phyloP scores from a whole-genome alignment of 495 filamentous ascomycete species.

The Penicillium steckii region DNA sequence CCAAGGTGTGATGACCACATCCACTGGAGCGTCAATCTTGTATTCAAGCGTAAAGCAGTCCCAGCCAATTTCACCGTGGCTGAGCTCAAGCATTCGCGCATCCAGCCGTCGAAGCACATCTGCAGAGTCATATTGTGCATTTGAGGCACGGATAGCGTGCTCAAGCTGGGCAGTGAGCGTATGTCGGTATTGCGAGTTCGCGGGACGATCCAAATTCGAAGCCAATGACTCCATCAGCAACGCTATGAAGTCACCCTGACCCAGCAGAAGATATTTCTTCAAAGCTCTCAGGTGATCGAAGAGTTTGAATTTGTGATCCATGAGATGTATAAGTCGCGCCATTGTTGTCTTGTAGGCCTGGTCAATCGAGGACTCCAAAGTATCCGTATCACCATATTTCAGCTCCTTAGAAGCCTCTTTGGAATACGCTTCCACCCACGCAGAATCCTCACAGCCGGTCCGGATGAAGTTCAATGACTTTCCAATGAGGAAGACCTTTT shows the following conservation, averaged over 20 bases:
- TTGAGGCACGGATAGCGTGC: constrained; percentile 94
- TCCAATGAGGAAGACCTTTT: constrained; percentile 94
- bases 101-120: constrained; percentile 92
- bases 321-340: constrained; percentile 89
- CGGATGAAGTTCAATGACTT: constrained; percentile 99
- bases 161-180: constrained; percentile 95
- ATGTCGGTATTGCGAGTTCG: constrained; percentile 90
- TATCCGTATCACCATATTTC: constrained; percentile 89
- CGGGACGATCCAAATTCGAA: constrained; percentile 90
- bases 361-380: constrained; percentile 87
- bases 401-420: constrained; percentile 91
- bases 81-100: constrained; percentile 92
- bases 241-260: constrained; percentile 96
- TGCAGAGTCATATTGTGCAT: constrained; percentile 92
- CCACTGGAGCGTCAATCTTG: constrained; percentile 94
- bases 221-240: constrained; percentile 95
- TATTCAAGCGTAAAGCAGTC: constrained; percentile 99
- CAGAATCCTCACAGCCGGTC: constrained; percentile 86
- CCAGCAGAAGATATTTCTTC: constrained; percentile 92
- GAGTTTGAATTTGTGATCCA: constrained; percentile 89
- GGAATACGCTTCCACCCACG: constrained; percentile 96
- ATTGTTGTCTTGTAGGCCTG: constrained; percentile 97
- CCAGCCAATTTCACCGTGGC: constrained; percentile 97
- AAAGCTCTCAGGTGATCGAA: constrained; percentile 90
- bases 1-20: constrained; percentile 95